These are phyloP conservation scores for Sphagnum magellanicum DNA, from an alignment of 228 moss, liverwort and hornwort genomes.

Conservation along the genomic window DNA sequence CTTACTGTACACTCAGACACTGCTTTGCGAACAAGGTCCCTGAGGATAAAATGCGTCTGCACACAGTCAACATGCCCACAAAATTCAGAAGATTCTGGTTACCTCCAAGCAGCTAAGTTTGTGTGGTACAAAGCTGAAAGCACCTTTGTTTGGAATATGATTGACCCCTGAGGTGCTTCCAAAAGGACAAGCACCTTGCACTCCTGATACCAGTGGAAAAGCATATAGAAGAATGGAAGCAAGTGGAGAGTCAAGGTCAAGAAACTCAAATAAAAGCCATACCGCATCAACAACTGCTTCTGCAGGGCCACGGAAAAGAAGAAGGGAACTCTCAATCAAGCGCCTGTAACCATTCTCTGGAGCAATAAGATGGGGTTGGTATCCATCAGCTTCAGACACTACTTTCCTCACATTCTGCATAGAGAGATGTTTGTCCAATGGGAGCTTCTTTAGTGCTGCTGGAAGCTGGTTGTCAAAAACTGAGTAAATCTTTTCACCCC, in stretches of 20 bases:
- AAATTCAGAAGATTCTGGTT: not conserved
- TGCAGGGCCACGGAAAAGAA: constrained; percentile 48
- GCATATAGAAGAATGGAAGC: too few species aligned
- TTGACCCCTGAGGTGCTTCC: too few species aligned
- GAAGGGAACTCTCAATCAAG: constrained; percentile 43
- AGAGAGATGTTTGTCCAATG: constrained; percentile 39
- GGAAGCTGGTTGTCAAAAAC: constrained; percentile 53
- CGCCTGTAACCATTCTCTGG: constrained; percentile 48
- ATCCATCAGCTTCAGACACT: constrained; percentile 54
- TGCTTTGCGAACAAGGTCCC: constrained; percentile 52
- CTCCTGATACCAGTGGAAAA: too few species aligned
- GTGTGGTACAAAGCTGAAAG: too few species aligned
- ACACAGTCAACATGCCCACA: constrained; percentile 7
- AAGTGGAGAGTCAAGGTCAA: too few species aligned
- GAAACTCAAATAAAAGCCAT: not conserved
- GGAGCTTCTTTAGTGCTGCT: constrained; percentile 42
- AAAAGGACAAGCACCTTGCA: too few species aligned
- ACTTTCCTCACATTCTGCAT: constrained; percentile 58
- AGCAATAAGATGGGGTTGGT: constrained; percentile 55
- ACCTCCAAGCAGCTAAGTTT: too few species aligned
- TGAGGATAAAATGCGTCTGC: constrained; percentile 51
- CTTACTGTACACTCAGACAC: constrained; percentile 36
- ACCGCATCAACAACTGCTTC: constrained; percentile 49
- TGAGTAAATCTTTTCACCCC: constrained; percentile 39
- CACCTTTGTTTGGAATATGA: too few species aligned